Evolutionary conservation across 129 eudicot genomes (phyloP).

Genomic region (Cynara cardunculus): DNA sequence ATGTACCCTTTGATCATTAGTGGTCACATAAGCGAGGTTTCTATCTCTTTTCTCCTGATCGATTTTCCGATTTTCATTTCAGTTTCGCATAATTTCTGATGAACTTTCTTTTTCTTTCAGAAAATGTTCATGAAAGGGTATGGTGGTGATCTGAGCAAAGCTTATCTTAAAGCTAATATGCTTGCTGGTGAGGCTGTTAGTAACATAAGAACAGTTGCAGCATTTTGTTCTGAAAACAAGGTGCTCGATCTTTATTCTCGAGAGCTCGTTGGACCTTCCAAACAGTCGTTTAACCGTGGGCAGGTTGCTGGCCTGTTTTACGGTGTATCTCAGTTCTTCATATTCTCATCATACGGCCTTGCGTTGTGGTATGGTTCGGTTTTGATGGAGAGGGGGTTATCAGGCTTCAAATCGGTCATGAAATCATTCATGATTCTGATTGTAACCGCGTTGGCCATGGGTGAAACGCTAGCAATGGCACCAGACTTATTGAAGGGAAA

Average conservation of each 20-base stretch:
- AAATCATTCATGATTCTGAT: constrained; percentile 96
- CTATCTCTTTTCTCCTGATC: neutral
- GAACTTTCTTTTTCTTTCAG: constrained; percentile 42
- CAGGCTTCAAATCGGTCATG: constrained; percentile 90
- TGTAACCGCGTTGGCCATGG: constrained; percentile 96
- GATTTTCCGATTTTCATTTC: neutral
- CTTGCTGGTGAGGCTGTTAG: constrained; percentile 98
- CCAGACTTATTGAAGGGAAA: constrained; percentile 94
- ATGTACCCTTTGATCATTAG: constrained; percentile 89
- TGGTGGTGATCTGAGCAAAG: constrained; percentile 89
- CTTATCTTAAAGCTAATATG: constrained; percentile 98
- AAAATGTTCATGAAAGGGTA: constrained; percentile 99
- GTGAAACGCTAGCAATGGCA: constrained; percentile 97
- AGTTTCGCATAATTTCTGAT: neutral
- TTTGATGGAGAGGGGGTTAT: constrained; percentile 76
- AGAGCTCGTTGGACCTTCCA: constrained; percentile 85
- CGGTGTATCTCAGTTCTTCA: constrained; percentile 93
- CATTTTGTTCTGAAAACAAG: constrained; percentile 92
- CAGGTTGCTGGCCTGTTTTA: constrained; percentile 90
- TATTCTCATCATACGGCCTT: constrained; percentile 90
- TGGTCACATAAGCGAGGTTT: constrained; percentile 98
- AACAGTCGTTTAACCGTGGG: constrained; percentile 81
- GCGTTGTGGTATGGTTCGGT: constrained; percentile 99
- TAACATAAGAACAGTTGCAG: constrained; percentile 96
- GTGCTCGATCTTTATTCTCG: constrained; percentile 78